A percentile compares a stretch with the other conserved stretches of the same genome.
These are phyloP conservation scores for Gonapodya prolifera DNA, from an alignment of 192 early-diverging fungal species.

Conservation along the genomic window DNA sequence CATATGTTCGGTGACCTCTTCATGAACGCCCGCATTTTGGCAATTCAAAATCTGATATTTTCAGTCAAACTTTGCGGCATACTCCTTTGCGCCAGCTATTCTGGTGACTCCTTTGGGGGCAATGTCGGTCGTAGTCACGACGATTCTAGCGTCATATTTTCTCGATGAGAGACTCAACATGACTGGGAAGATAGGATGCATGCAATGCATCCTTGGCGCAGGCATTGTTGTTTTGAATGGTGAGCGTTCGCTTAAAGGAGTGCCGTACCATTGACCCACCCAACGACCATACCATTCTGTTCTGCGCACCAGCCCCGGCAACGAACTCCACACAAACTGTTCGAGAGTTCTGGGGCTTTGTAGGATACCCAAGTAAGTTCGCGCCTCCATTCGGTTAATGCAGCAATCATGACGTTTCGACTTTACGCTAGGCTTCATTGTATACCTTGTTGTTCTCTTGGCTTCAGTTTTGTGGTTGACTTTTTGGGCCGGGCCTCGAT, in stretches of 20 bases:
- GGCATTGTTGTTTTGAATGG: constrained; percentile 39
- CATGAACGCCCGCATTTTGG: no score
- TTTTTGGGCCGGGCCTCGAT: background rate
- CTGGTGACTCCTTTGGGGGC: background rate
- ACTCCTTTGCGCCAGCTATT: constrained; percentile 1
- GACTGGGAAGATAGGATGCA: background rate
- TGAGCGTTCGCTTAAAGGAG: background rate
- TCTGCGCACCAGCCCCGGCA: background rate
- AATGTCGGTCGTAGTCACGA: constrained; percentile 1
- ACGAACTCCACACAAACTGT: background rate
- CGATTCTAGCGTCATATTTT: background rate
- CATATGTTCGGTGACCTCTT: background rate
- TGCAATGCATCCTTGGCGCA: constrained; percentile 31
- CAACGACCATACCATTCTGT: constrained; percentile 20
- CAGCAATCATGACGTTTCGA: constrained; percentile 12
- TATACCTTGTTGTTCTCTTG: background rate
- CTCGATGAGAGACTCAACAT: background rate
- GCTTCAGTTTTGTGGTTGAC: background rate
- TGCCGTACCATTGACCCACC: background rate
- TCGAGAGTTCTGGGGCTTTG: background rate
- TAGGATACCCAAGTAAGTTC: background rate
- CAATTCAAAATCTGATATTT: background rate
- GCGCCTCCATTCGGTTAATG: constrained; percentile 37
- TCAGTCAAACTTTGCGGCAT: constrained; percentile 2
- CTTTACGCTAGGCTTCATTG: background rate